Evolutionary conservation across 768 basidiomycete species (phyloP), one percentile per base, ranked within the genome.

Genomic region (Boletus sp.): DNA sequence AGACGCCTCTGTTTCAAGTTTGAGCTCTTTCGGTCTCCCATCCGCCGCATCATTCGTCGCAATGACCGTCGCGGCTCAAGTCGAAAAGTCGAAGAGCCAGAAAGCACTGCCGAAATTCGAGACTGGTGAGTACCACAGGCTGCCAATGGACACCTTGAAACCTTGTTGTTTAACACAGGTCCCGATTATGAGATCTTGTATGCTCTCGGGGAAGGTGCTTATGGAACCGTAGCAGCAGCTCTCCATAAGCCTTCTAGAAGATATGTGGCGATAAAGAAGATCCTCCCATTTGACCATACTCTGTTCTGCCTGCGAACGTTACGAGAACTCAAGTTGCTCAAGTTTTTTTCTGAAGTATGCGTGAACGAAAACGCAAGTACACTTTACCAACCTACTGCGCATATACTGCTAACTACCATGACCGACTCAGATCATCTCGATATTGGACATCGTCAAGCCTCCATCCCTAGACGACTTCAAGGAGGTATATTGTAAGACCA

Each of bases 191-290:
- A 86, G 64, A 73, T 91, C 58, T 76, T 90, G 67, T 82, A 89
- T 67, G 78, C 82, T 54, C 85, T 93, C 55, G 90, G 89, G 46
- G 90, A 92, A 75, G 90, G 93, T 53, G 91, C 92, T 47, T 94
- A 94, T 68, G 94, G 94, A 32, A 92, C 89, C 20, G 94, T 97
- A 49, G 90, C 83, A 54, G 90, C 94, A 54, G 95, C 94, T 35
- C 76, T 89, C 37, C 94, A 97, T 75, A 83, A 84, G 64, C 89
- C 90, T 6, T 84, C 86, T 8, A 84, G 87, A 33, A 84, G 85
- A 57, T 84, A 92, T 70, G 93, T 98, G 15, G 95, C 94, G 42
- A 95, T 96, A 76, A 98, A 96, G 82, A 94, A 92, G 75, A 89
- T 97, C 66, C 84, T 90, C 41, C 94, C 94, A 9, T 96, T 97